A percentile compares a stretch with the other conserved stretches of the same genome.
phyloP scores from a whole-genome alignment of 1,284 basidiomycete species.

The Moesziomyces parantarcticus region DNA sequence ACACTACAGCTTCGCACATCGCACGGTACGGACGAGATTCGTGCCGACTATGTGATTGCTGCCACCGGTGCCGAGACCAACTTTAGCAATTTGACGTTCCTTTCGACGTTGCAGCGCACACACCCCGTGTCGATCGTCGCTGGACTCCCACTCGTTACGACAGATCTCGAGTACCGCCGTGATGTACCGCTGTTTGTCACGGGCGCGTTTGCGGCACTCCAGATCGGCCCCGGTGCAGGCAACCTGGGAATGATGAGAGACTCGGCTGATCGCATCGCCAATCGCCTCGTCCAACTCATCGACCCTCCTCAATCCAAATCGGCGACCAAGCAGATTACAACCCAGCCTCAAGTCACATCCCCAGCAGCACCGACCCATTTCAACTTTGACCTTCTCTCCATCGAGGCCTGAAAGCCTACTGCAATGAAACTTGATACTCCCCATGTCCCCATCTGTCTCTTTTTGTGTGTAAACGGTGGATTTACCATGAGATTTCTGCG shows the following conservation, averaged over 20 bases:
- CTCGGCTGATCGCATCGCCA: conserved; percentile 67
- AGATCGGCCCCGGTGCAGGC: conserved; percentile 67
- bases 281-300: conserved; percentile 42
- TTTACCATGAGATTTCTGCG: neutral
- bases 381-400: conserved; percentile 38
- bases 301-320: neutral
- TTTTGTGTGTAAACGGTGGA: too few relatives aligned
- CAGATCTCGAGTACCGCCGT: conserved; percentile 62
- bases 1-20: conserved; percentile 18
- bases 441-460: too few relatives aligned
- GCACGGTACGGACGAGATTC: neutral
- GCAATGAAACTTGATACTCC: neutral
- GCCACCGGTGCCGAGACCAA: conserved; percentile 63
- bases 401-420: conserved; percentile 18
- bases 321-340: conserved; percentile 5
- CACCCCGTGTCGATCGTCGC: conserved; percentile 56
- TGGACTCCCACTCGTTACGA: conserved; percentile 65
- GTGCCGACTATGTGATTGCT: conserved; percentile 56
- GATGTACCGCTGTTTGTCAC: conserved; percentile 66
- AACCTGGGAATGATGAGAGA: conserved; percentile 68
- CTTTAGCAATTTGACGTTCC: conserved; percentile 55
- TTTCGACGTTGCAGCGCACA: conserved; percentile 39
- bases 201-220: conserved; percentile 60
- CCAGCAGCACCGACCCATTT: conserved; percentile 16
- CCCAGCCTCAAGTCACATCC: too few relatives aligned